Percentiles rank a stretch among this genome's conserved stretches.
Evolutionary conservation across 495 filamentous ascomycete genomes (phyloP).

Genomic region (Peziza echinospora): DNA sequence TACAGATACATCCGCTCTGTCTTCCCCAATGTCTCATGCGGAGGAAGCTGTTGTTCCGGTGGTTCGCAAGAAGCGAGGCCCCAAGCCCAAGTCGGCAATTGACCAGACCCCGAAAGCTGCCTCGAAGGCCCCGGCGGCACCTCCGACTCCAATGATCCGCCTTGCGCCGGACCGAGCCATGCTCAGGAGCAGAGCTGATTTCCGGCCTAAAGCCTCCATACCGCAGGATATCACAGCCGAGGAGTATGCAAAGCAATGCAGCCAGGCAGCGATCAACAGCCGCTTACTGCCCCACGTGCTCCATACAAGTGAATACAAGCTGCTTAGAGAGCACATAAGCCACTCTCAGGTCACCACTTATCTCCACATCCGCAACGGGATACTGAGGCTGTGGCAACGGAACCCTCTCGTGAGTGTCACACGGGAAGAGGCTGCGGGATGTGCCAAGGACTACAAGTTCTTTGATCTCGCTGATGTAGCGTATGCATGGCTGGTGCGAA

Average conservation of each 20-base stretch:
- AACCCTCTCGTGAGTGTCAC: constrained; percentile 78
- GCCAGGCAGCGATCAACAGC: constrained; percentile 69
- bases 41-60: constrained; percentile 3
- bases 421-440: constrained; percentile 74
- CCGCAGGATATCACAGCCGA: constrained; percentile 46
- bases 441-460: constrained; percentile 77
- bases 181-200: constrained; percentile 22
- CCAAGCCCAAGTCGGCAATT: constrained; percentile 6
- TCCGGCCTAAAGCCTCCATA: constrained; percentile 58
- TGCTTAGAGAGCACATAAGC: constrained; percentile 60
- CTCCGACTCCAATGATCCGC: constrained; percentile 9
- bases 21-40: constrained; percentile 14
- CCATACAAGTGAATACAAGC: constrained; percentile 63
- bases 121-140: neutral
- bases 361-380: constrained; percentile 88
- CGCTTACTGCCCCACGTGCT: constrained; percentile 75
- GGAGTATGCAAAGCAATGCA: constrained; percentile 72
- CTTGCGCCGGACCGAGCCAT: constrained; percentile 18
- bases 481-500: constrained; percentile 75
- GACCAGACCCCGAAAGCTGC: constrained; percentile 4
- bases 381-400: constrained; percentile 70
- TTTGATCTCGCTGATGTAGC: constrained; percentile 73
- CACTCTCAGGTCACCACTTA: constrained; percentile 86
- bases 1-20: constrained; percentile 15
- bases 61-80: constrained; percentile 14